phyloP scores from a whole-genome alignment of 495 filamentous ascomycete genomes.

The Xylaria venustula region DNA sequence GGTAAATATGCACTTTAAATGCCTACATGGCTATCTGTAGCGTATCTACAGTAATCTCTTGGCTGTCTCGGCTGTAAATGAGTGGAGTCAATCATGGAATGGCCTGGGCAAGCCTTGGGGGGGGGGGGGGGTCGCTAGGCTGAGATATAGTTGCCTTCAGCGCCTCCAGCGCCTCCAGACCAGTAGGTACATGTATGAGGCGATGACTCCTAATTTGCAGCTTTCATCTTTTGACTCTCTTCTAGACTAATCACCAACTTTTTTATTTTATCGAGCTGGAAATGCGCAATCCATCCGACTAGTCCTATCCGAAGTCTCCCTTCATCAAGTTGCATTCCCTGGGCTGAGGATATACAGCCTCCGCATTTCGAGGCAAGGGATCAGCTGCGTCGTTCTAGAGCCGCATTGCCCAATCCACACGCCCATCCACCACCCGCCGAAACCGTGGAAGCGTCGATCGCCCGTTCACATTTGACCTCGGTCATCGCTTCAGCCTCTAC shows the following conservation, averaged over 20 bases:
- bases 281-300: background rate
- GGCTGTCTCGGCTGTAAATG: background rate
- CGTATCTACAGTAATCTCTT: background rate
- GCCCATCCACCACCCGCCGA: slow-evolving; percentile 3
- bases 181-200: too few relatives aligned
- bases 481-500: slow-evolving; percentile 5
- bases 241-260: background rate
- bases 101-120: background rate
- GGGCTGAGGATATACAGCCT: too few relatives aligned
- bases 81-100: background rate
- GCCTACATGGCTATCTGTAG: too few relatives aligned
- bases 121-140: too few relatives aligned
- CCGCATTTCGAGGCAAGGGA: background rate
- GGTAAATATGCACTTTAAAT: too few relatives aligned
- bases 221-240: background rate
- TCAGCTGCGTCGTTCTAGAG: slow-evolving; percentile 8
- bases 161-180: too few relatives aligned
- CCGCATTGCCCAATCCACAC: too few relatives aligned
- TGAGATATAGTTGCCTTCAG: too few relatives aligned
- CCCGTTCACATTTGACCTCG: background rate
- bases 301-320: background rate
- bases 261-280: background rate
- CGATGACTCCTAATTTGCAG: background rate
- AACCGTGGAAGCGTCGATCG: slow-evolving; percentile 18
- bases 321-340: too few relatives aligned